Evolutionary conservation across 169 alveolate species (phyloP).

Genomic region (Plasmodium yoelii): DNA sequence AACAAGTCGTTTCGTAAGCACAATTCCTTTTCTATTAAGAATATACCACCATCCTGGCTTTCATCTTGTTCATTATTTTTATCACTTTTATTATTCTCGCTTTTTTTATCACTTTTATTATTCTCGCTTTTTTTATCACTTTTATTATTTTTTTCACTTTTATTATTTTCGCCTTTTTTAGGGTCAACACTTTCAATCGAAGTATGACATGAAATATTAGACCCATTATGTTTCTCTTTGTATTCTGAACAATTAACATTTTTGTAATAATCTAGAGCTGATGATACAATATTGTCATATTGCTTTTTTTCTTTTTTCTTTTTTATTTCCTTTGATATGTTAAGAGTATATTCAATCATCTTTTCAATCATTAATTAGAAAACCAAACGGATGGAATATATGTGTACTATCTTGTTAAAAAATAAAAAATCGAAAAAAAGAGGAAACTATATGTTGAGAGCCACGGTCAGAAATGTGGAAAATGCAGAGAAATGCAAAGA

Average conservation of each 20-base stretch:
- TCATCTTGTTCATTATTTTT: neutral
- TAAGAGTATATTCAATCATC: neutral
- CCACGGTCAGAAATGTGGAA: too few relatives aligned
- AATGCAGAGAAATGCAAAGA: too few relatives aligned
- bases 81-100: neutral
- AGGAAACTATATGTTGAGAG: too few relatives aligned
- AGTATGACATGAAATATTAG: too few relatives aligned
- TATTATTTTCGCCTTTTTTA: neutral
- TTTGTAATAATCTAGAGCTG: slow-evolving; percentile 22
- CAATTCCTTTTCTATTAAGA: neutral
- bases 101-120: neutral
- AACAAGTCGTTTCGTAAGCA: slow-evolving; percentile 8
- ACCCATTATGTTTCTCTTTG: too few relatives aligned
- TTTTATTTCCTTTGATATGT: neutral
- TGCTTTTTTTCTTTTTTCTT: slow-evolving; percentile 9
- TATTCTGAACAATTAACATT: neutral
- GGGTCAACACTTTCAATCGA: too few relatives aligned
- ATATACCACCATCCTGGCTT: neutral
- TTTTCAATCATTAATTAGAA: neutral
- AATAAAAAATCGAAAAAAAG: too few relatives aligned
- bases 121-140: neutral
- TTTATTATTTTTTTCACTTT: neutral
- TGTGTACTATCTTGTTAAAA: neutral
- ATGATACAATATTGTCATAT: slow-evolving; percentile 23
- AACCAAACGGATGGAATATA: neutral